Evolutionary conservation across 2,329 filamentous ascomycete genomes (phyloP), one percentile per base, ranked within the genome.

Genomic region (Lachnellula hyalina): DNA sequence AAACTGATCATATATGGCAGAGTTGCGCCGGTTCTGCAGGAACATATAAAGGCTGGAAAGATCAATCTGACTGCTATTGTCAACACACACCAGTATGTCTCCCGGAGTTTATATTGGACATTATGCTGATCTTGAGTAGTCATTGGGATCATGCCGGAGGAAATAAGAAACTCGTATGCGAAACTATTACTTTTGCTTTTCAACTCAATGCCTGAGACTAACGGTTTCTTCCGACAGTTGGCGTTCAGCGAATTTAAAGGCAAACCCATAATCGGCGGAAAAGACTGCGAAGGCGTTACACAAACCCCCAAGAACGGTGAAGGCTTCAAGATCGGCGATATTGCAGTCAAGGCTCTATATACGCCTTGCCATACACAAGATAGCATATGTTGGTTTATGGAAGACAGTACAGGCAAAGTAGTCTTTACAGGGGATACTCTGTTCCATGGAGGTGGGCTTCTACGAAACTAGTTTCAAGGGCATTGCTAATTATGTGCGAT

Each of bases 361-460:
- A 99, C 94, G 12, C 94, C 94, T 1, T 99, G 94, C 72, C 94
- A 99, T 71, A 99, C 94, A 1, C 92, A 96, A 75, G 94, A 99
- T 75, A 96, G 92, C 72, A 96, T 99, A 70, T 99, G 94, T 78
- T 99, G 86, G 76, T 90, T 85, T 64, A 85, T 94, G 77, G 83
- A 96, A 72, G 93, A 99, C 67, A 85, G 84, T 19, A 76, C 83
- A 47, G 78, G 88, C 48, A 85, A 82, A 65, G 92, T 81, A 7
- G 90, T 99, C 3, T 99, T 99, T 68, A 97, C 94, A 0, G 94
- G 94, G 9, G 94, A 99, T 70, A 99, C 94, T 0, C 76, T 99
- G 38, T 99, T 99, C 74, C 93, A 96, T 68, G 92, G 88, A 55
- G 92, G 89, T 90, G 71, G 51, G 75, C 65, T 19, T 17, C 8